Percentiles rank a stretch among this genome's conserved stretches.
Evolutionary conservation across 805 yeast species (phyloP).

Genomic region (Wickerhamomyces xylosicus): DNA sequence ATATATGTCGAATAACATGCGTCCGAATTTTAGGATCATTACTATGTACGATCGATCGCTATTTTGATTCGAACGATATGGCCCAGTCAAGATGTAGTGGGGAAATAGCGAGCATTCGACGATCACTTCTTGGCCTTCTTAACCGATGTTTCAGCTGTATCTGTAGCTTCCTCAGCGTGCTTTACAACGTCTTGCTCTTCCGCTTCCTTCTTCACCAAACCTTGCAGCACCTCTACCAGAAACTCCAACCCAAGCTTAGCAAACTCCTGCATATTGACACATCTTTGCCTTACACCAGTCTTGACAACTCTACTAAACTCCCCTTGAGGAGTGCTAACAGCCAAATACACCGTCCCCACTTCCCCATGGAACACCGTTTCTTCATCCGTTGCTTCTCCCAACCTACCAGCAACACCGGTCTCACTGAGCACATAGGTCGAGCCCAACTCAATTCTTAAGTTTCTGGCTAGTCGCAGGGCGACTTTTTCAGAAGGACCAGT

Average conservation of each 20-base stretch:
- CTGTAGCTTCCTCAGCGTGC: too few species aligned
- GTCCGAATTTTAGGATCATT: too few species aligned
- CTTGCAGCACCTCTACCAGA: slow-evolving; percentile 38
- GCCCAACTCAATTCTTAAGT: slow-evolving; percentile 70
- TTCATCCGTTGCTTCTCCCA: not conserved
- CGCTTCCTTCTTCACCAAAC: slow-evolving; percentile 4
- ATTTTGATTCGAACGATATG: too few species aligned
- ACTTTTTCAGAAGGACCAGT: slow-evolving; percentile 79
- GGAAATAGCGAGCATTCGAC: too few species aligned
- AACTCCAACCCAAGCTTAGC: slow-evolving; percentile 59
- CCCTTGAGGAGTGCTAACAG: slow-evolving; percentile 55
- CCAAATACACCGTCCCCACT: slow-evolving; percentile 64
- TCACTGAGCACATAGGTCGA: slow-evolving; percentile 76
- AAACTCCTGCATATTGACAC: slow-evolving; percentile 65
- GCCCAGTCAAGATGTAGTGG: too few species aligned
- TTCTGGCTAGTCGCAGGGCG: slow-evolving; percentile 68
- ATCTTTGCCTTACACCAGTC: slow-evolving; percentile 43
- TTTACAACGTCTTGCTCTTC: not conserved
- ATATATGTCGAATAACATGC: too few species aligned
- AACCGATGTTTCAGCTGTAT: too few species aligned
- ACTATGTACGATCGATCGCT: too few species aligned
- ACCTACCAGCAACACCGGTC: slow-evolving; percentile 75
- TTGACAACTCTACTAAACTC: slow-evolving; percentile 34
- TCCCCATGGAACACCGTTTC: slow-evolving; percentile 16
- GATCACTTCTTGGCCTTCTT: too few species aligned